Percentiles rank a stretch among this genome's conserved stretches.
phyloP scores from a whole-genome alignment of 208 protist genomes.

The Leishmania tarentolae region DNA sequence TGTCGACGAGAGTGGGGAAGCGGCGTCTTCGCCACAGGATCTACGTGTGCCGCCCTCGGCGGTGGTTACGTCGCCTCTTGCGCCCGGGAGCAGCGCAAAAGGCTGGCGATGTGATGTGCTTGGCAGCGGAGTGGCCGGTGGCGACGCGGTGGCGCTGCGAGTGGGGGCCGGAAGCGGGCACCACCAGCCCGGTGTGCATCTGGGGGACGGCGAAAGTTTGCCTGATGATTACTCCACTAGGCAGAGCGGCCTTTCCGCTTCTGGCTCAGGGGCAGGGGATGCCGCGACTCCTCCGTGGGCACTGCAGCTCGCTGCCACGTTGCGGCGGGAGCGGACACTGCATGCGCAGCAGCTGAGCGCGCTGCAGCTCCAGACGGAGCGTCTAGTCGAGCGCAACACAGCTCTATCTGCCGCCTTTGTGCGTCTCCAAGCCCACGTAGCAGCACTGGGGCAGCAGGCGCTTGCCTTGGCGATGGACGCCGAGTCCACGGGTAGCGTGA shows the following conservation, averaged over 20 bases:
- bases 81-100: background rate
- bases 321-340: conserved; percentile 50
- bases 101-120: background rate
- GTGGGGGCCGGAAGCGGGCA: background rate
- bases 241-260: background rate
- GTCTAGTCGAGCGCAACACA: conserved; percentile 46
- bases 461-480: conserved; percentile 10
- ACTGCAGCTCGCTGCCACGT: conserved; percentile 50
- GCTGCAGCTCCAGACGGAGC: conserved; percentile 75
- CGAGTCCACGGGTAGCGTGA: conserved; percentile 22
- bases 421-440: conserved; percentile 36
- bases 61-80: background rate
- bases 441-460: conserved; percentile 26
- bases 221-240: background rate
- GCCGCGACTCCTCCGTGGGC: conserved; percentile 51
- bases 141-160: background rate
- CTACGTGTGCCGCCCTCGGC: background rate
- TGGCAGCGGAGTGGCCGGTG: background rate
- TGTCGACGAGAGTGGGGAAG: conserved; percentile 1
- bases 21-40: conserved; percentile 2
- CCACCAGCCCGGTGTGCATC: background rate
- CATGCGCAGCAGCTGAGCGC: conserved; percentile 68
- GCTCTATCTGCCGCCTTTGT: conserved; percentile 51
- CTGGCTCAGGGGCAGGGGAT: background rate
- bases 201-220: background rate